These are phyloP conservation scores for Trichoderma gracile DNA, from an alignment of 2,329 filamentous ascomycete genomes.

Conservation along the genomic window DNA sequence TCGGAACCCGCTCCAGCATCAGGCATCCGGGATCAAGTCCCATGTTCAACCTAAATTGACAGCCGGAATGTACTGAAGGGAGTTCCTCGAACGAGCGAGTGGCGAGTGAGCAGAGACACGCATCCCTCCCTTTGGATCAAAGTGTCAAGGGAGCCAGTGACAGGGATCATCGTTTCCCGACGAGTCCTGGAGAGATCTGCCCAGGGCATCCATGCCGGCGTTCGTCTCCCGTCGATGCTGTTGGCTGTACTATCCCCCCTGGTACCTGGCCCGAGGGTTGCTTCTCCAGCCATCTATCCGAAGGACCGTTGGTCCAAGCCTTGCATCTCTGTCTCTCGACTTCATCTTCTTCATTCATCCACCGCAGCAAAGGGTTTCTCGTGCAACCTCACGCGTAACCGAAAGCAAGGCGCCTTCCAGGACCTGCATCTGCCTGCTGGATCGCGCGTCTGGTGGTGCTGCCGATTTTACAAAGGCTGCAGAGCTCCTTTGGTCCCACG, in stretches of 20 bases:
- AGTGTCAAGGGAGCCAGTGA: conserved; percentile 4
- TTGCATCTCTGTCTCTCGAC: conserved; percentile 3
- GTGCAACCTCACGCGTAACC: neutral
- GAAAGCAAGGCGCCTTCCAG: neutral
- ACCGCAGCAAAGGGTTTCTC: neutral
- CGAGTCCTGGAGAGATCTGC: neutral
- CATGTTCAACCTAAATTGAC: neutral
- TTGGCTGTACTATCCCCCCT: neutral
- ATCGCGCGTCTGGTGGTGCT: conserved; percentile 9
- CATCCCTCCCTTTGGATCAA: conserved; percentile 4
- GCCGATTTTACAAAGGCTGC: neutral
- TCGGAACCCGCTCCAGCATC: conserved; percentile 13
- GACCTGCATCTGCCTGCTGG: neutral
- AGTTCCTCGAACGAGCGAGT: neutral
- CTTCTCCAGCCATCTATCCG: conserved; percentile 11
- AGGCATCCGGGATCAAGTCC: conserved; percentile 1
- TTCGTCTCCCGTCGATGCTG: neutral
- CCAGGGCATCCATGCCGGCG: neutral
- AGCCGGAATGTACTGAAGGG: conserved; percentile 11
- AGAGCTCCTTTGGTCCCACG: neutral
- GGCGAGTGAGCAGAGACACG: neutral
- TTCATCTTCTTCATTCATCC: conserved; percentile 10
- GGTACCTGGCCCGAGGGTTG: neutral
- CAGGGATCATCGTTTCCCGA: neutral
- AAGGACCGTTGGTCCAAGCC: conserved; percentile 4